Conservation (phyloP, 306 rosid genomes). For the Benincasa hispida region DNA sequence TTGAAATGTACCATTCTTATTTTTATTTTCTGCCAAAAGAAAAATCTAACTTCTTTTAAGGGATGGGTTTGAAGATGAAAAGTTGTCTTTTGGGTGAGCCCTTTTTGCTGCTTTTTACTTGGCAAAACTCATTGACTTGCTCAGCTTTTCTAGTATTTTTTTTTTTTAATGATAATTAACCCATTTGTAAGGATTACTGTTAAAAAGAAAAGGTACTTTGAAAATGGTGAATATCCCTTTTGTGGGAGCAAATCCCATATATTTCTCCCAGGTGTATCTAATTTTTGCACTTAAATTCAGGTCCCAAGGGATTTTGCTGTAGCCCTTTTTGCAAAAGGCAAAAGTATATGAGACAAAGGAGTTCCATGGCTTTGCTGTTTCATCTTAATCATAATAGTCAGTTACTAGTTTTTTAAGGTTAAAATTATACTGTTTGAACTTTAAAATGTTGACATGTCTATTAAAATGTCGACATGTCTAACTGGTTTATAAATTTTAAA, state of each 20-base stretch:
- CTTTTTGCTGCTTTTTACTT: not conserved
- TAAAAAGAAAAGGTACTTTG: not conserved
- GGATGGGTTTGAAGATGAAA: not conserved
- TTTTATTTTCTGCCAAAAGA: not conserved
- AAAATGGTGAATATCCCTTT: not conserved
- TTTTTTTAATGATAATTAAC: not conserved
- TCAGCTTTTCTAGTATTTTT: not conserved
- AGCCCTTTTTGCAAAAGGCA: not conserved
- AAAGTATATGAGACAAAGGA: not conserved
- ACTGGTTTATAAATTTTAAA: too few relatives aligned
- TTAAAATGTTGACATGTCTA: too few relatives aligned
- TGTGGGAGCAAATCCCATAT: conserved; percentile 3
- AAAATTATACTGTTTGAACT: too few relatives aligned
- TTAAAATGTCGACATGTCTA: too few relatives aligned
- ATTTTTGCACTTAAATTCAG: not conserved
- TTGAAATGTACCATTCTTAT: not conserved
- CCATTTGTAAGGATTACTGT: not conserved
- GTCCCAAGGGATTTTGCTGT: not conserved
- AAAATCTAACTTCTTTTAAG: not conserved
- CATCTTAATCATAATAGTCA: not conserved
- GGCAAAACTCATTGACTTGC: not conserved
- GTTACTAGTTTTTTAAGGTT: too few relatives aligned
- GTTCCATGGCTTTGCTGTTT: not conserved
- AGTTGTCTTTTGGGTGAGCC: not conserved
- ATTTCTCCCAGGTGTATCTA: not conserved